Conservation (phyloP, 2,329 filamentous ascomycete genomes). For the Pleurostoma richardsiae region DNA sequence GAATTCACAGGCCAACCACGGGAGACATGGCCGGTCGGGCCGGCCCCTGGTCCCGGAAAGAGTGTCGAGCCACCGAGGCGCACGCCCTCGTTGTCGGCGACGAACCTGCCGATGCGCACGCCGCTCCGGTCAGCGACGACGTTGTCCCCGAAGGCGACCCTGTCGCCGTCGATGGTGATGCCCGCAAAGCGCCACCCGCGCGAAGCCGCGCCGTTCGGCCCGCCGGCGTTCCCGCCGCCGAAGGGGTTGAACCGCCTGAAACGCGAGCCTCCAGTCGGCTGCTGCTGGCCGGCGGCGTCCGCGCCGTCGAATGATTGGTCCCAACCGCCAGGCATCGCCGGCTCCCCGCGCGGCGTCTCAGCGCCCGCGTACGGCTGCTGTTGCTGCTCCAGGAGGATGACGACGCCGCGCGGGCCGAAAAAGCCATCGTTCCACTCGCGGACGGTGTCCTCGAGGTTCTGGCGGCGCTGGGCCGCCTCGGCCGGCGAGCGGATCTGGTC, state of each 20-base stretch:
- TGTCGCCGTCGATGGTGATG: constrained; percentile 36
- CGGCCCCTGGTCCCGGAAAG: not conserved
- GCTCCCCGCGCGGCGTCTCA: constrained; percentile 8
- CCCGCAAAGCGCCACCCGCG: constrained; percentile 28
- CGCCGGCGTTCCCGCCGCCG: constrained; percentile 4
- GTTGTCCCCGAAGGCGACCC: constrained; percentile 34
- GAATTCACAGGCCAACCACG: not conserved
- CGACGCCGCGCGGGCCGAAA: constrained; percentile 45
- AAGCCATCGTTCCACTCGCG: constrained; percentile 54
- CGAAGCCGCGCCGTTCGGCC: constrained; percentile 1
- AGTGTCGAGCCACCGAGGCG: constrained; percentile 6
- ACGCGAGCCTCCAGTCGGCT: constrained; percentile 5
- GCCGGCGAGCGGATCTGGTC: constrained; percentile 23
- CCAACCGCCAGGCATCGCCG: constrained; percentile 25
- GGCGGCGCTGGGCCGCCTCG: constrained; percentile 16
- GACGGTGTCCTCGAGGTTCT: constrained; percentile 33
- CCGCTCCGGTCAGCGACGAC: constrained; percentile 39
- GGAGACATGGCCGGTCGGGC: not conserved
- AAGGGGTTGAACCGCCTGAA: constrained; percentile 11
- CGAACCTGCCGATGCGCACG: constrained; percentile 37
- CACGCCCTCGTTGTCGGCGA: constrained; percentile 35
- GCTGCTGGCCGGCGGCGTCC: constrained; percentile 2
- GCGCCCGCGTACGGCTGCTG: too few relatives aligned
- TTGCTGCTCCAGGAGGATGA: constrained; percentile 25
- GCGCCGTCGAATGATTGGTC: constrained; percentile 19